These are phyloP conservation scores for Candida boidinii DNA, from an alignment of 805 yeast species.

Conservation along the genomic window DNA sequence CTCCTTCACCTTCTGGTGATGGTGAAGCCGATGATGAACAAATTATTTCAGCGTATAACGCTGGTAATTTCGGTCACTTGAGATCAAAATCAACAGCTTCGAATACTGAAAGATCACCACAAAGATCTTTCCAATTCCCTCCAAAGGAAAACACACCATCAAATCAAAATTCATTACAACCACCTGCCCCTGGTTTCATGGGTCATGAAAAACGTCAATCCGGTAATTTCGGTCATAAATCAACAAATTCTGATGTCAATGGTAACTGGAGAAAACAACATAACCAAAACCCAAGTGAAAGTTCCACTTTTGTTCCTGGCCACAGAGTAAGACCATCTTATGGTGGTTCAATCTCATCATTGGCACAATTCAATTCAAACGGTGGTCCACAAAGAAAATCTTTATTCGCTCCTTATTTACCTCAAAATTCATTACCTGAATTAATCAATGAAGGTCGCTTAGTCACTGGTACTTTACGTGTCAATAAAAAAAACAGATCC, in stretches of 20 bases:
- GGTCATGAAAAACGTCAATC: slow-evolving; percentile 34
- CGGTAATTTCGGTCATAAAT: slow-evolving; percentile 29
- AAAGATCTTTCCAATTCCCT: slow-evolving; percentile 58
- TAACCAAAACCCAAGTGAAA: slow-evolving; percentile 12
- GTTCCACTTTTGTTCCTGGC: slow-evolving; percentile 56
- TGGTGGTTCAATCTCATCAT: slow-evolving; percentile 54
- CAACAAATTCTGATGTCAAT: slow-evolving; percentile 38
- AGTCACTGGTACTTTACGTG: slow-evolving; percentile 88
- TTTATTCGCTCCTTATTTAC: slow-evolving; percentile 90
- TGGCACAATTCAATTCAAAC: slow-evolving; percentile 24
- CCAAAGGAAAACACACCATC: slow-evolving; percentile 24
- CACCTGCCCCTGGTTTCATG: slow-evolving; percentile 46
- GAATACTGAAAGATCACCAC: slow-evolving; percentile 30
- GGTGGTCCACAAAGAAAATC: slow-evolving; percentile 54
- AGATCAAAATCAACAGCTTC: slow-evolving; percentile 25
- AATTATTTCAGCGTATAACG: slow-evolving; percentile 3
- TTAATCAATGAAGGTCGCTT: slow-evolving; percentile 82
- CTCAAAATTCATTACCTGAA: slow-evolving; percentile 88
- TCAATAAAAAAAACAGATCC: slow-evolving; percentile 91
- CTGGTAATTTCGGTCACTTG: no score
- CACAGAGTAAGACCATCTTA: slow-evolving; percentile 71
- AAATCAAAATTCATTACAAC: slow-evolving; percentile 26
- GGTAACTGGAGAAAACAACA: slow-evolving; percentile 63
- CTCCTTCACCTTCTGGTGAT: slow-evolving; percentile 26
- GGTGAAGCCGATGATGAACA: slow-evolving; percentile 5